A percentile compares a stretch with the other conserved stretches of the same genome.
Evolutionary conservation across 345 rosid genomes (phyloP).

Genomic region (Gossypium australe): DNA sequence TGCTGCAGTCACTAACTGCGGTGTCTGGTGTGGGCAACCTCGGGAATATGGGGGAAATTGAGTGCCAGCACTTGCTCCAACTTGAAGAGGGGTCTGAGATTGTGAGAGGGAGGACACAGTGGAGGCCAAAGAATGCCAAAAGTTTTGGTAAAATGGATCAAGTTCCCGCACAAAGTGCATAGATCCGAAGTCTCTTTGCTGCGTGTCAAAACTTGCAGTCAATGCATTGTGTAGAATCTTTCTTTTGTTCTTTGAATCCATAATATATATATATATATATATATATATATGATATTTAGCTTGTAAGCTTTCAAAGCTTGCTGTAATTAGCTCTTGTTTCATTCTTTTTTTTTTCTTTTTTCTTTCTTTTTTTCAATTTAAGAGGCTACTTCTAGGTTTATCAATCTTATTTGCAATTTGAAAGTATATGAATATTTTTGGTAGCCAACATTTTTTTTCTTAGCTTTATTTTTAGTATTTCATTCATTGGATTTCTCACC

Average conservation of each 20-base stretch:
- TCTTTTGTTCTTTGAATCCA: slow-evolving; percentile 18
- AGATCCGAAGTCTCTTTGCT: not conserved
- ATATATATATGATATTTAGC: not conserved
- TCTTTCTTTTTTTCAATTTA: not conserved
- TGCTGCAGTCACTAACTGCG: slow-evolving; percentile 83
- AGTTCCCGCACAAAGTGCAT: slow-evolving; percentile 35
- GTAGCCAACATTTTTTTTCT: no score
- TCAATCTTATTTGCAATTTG: not conserved
- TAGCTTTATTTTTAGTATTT: not conserved
- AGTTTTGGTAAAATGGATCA: slow-evolving; percentile 32
- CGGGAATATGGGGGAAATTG: slow-evolving; percentile 41
- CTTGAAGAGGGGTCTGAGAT: slow-evolving; percentile 86
- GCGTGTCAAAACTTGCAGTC: not conserved
- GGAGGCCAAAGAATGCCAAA: slow-evolving; percentile 66
- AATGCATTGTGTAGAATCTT: slow-evolving; percentile 28
- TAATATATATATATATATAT: not conserved
- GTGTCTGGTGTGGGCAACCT: slow-evolving; percentile 43
- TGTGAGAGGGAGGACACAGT: slow-evolving; percentile 79
- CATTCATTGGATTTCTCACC: not conserved
- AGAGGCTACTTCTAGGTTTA: not conserved
- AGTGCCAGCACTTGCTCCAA: slow-evolving; percentile 90
- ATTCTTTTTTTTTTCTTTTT: not conserved
- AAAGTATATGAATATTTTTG: slow-evolving; percentile 14
- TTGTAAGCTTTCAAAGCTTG: slow-evolving; percentile 12
- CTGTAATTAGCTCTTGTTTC: slow-evolving; percentile 35